Conservation (phyloP, 1,284 basidiomycete genomes). For the Peniophora sp. region DNA sequence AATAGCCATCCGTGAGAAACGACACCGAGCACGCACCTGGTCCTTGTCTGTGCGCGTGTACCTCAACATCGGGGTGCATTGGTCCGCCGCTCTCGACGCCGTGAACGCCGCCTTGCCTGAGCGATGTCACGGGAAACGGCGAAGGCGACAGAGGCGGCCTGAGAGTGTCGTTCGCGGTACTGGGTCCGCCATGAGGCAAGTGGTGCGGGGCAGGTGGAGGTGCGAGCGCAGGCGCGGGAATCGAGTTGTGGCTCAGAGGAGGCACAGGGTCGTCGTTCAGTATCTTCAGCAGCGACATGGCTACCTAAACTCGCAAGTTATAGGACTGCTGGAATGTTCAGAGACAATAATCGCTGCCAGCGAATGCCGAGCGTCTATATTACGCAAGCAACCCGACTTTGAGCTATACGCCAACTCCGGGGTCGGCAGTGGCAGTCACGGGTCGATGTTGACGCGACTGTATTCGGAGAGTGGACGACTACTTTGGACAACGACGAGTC, state of each 20-base stretch:
- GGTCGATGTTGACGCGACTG: conserved; percentile 2
- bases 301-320: background rate
- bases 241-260: conserved; percentile 13
- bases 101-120: no score
- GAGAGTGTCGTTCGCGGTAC: conserved; percentile 14
- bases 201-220: conserved; percentile 9
- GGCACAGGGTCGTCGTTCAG: conserved; percentile 60
- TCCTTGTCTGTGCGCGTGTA: no score
- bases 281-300: conserved; percentile 68
- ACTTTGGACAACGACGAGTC: no score
- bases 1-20: no score
- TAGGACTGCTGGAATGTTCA: no score
- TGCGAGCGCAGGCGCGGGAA: conserved; percentile 12
- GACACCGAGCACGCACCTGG: no score
- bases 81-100: no score
- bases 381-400: no score
- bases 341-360: no score
- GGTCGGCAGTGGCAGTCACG: conserved; percentile 11
- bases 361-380: no score
- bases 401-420: conserved; percentile 12
- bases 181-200: conserved; percentile 7
- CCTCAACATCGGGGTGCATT: no score
- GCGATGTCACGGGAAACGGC: conserved; percentile 12
- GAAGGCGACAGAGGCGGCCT: conserved; percentile 18
- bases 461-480: no score